These are phyloP conservation scores for Metrosideros polymorpha DNA, from an alignment of 441 rosid species.

Conservation along the genomic window DNA sequence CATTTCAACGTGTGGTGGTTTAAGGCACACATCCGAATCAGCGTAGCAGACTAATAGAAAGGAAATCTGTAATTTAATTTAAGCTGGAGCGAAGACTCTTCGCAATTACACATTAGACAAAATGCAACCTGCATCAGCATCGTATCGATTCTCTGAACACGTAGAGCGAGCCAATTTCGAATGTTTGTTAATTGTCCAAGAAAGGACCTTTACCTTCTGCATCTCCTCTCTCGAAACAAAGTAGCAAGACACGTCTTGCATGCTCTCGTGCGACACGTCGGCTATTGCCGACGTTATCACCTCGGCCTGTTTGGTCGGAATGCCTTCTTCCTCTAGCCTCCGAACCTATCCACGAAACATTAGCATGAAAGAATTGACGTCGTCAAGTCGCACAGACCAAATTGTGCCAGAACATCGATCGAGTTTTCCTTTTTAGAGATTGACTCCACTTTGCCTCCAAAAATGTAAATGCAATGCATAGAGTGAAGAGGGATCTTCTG, in stretches of 20 bases:
- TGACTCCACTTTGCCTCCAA: background rate
- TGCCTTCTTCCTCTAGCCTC: constrained; percentile 53
- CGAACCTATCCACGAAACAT: constrained; percentile 32
- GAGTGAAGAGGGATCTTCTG: too few relatives aligned
- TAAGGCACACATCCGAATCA: background rate
- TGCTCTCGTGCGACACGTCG: constrained; percentile 39
- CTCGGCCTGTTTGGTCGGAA: constrained; percentile 62
- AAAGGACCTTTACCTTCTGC: constrained; percentile 36
- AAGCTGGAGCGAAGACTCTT: background rate
- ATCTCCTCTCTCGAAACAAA: constrained; percentile 51
- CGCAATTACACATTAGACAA: background rate
- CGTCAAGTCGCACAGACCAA: background rate
- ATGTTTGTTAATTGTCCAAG: background rate
- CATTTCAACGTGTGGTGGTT: constrained; percentile 34
- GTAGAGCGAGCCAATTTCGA: background rate
- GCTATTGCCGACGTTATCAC: constrained; percentile 54
- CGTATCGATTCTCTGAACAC: background rate
- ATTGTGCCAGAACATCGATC: background rate
- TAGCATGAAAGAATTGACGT: background rate
- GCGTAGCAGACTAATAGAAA: background rate
- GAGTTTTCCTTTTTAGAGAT: background rate
- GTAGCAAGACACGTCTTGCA: constrained; percentile 48
- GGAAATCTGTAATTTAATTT: background rate
- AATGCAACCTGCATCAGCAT: background rate
- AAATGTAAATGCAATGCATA: too few relatives aligned